Evolutionary conservation across 495 filamentous ascomycete genomes (phyloP), one percentile per base, ranked within the genome.

Genomic region (Podospora pseudoanserina): DNA sequence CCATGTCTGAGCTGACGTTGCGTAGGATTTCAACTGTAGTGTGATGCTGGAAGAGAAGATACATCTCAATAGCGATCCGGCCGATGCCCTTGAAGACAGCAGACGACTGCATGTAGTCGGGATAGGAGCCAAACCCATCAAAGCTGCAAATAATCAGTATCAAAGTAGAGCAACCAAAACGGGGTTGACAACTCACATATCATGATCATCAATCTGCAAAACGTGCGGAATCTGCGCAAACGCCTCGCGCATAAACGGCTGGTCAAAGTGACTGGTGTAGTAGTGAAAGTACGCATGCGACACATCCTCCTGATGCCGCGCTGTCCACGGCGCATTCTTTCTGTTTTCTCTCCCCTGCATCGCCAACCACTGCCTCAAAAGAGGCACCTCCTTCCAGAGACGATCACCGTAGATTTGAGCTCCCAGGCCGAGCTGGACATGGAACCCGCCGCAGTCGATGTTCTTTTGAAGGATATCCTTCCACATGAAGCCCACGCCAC

Each of bases 21-120:
- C 94, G 89, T 19, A 99, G 87, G 34, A 98, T 91, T 72, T 98
- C 96, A 19, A 96, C 86, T 1, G 93, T 97, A 0, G 96, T 97
- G 77, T 99, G 95, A 75, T 99, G 95, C 74, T 99, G 95, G 82
- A 99, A 99, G 20, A 99, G 88, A n/a, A 99, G 85, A 74, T 97
- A 99, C 92, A 97, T 97, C 68, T 97, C 93, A 65, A 96, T 94
- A n/a, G 92, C 96, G 30, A 99, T 90, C 26, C 95, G 90, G 27
- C 95, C 95, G 71, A 98, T 97, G 76, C 97, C 97, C 78, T 97
- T 97, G 84, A 99, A 97, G 81, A 97, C 92, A 66, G 96, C 89
- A 1, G 92, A 96, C 74, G 90, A 91, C 76, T 99, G 95, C 94
- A 99, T 97, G 73, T 99, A 96, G 68, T 97, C 94, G 1, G 95